A percentile compares a stretch with the other conserved stretches of the same genome.
phyloP scores from a whole-genome alignment of 306 rosid species.

The Dryas drummondii region DNA sequence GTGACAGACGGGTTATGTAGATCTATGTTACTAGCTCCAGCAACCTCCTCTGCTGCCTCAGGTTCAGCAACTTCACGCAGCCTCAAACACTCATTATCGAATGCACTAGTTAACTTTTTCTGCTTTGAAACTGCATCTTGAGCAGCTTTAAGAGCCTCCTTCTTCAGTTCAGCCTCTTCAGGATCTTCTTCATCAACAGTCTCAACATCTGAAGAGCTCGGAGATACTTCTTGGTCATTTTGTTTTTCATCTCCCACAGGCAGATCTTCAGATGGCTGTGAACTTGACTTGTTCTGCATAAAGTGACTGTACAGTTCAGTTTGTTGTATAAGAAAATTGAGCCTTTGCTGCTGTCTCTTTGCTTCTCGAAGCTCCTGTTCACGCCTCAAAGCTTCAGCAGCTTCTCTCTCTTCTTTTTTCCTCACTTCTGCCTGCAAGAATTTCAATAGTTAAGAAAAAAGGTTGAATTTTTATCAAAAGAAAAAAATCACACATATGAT shows the following conservation, averaged over 20 bases:
- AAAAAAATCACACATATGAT: neutral
- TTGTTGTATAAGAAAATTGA: constrained; percentile 97
- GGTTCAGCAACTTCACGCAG: constrained; percentile 76
- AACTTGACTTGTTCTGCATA: constrained; percentile 91
- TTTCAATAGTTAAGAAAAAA: constrained; percentile 23
- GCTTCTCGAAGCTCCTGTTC: constrained; percentile 98
- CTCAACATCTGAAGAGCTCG: constrained; percentile 44
- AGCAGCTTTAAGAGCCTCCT: constrained; percentile 93
- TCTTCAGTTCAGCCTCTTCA: constrained; percentile 88
- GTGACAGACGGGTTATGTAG: constrained; percentile 82
- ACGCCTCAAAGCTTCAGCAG: constrained; percentile 93
- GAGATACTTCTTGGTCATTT: constrained; percentile 48
- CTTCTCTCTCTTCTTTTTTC: constrained; percentile 94
- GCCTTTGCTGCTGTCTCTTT: constrained; percentile 97
- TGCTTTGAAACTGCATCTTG: constrained; percentile 99
- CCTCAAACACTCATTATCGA: constrained; percentile 78
- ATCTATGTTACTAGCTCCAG: constrained; percentile 94
- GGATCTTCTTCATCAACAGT: constrained; percentile 72
- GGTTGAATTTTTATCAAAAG: constrained; percentile 14
- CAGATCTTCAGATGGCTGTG: constrained; percentile 62
- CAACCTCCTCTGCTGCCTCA: constrained; percentile 71
- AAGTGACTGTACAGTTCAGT: constrained; percentile 98
- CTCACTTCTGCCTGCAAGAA: constrained; percentile 76
- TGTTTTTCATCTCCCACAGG: constrained; percentile 48
- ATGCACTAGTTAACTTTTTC: constrained; percentile 74